A percentile compares a stretch with the other conserved stretches of the same genome.
These are phyloP conservation scores for Porpolomopsis calyptriformis DNA, from an alignment of 768 basidiomycete species.

Conservation along the genomic window DNA sequence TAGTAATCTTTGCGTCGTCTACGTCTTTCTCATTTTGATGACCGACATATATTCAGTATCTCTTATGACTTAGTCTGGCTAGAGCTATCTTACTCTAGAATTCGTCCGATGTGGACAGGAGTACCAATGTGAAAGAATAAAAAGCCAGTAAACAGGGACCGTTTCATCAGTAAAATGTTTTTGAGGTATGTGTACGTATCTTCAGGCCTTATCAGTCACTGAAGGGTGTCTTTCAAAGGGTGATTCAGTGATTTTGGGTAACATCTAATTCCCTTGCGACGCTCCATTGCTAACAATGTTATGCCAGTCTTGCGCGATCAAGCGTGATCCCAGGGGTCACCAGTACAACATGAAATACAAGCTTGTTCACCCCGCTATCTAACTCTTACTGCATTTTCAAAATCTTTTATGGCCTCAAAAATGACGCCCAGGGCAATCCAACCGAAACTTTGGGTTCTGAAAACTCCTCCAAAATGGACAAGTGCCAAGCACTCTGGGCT, in stretches of 20 bases:
- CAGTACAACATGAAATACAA: no score
- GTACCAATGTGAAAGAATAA: conserved; percentile 98
- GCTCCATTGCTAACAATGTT: conserved; percentile 22
- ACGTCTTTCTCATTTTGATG: no score
- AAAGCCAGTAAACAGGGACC: conserved; percentile 97
- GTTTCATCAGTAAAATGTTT: conserved; percentile 99
- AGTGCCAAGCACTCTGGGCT: no score
- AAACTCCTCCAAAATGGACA: no score
- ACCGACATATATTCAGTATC: no score
- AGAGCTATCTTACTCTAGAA: no score
- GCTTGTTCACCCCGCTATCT: not conserved
- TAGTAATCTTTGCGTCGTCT: no score
- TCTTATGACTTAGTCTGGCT: no score
- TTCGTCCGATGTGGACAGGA: conserved; percentile 99
- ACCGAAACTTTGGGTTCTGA: conserved; percentile 52
- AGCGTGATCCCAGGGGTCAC: conserved; percentile 35
- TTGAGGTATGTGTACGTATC: conserved; percentile 47
- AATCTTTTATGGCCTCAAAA: conserved; percentile 41
- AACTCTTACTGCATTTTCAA: conserved; percentile 27
- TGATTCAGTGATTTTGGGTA: conserved; percentile 95
- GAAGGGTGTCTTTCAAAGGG: conserved; percentile 41
- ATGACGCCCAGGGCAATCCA: conserved; percentile 49
- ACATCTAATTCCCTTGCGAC: conserved; percentile 28
- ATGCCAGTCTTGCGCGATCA: conserved; percentile 66
- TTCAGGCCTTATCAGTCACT: no score